These are phyloP conservation scores for Fraxinus dipetala DNA, from an alignment of 305 asterid species.

Conservation along the genomic window DNA sequence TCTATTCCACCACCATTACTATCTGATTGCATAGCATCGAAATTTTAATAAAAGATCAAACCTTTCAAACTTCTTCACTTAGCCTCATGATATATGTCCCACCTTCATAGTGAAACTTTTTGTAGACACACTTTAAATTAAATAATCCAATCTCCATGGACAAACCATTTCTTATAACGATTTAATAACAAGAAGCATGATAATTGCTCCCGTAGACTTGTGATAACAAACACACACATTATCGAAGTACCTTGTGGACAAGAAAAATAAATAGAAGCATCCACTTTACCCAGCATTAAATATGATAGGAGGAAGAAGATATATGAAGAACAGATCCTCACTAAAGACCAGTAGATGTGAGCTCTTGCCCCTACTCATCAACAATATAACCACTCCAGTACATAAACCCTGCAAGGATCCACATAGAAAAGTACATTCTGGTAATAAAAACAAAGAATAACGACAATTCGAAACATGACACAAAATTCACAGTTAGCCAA, in stretches of 20 bases:
- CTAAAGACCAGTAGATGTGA: slow-evolving; percentile 33
- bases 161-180: background rate
- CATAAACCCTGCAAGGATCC: slow-evolving; percentile 23
- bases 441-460: background rate
- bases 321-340: slow-evolving; percentile 37
- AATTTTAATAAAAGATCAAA: background rate
- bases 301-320: slow-evolving; percentile 38
- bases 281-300: slow-evolving; percentile 38
- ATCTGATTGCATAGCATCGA: background rate
- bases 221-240: background rate
- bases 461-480: background rate
- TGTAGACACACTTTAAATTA: background rate
- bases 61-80: background rate
- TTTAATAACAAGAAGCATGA: background rate
- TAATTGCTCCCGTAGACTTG: background rate
- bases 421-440: background rate
- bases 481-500: background rate
- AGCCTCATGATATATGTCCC: background rate
- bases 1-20: background rate
- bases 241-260: background rate
- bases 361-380: slow-evolving; percentile 30
- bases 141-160: background rate
- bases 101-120: background rate
- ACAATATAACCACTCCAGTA: slow-evolving; percentile 31
- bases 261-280: background rate